Evolutionary conservation across 176 grass and related monocot species (phyloP).

Genomic region (Avena atlantica): DNA sequence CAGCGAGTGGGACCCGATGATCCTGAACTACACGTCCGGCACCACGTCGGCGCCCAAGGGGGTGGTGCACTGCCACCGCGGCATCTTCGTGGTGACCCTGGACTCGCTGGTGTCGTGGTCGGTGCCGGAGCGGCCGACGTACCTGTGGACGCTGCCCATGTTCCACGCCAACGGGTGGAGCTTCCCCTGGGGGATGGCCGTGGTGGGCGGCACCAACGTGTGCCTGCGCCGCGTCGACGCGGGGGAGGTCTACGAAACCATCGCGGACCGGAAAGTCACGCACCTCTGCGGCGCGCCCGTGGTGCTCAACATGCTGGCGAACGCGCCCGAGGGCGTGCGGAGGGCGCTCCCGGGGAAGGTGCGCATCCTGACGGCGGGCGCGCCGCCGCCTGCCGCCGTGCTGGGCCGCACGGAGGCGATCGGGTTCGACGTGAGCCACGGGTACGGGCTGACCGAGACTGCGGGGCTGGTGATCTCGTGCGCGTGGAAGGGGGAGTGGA

Average conservation of each 20-base stretch:
- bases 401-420: conserved; percentile 65
- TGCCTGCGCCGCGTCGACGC: conserved; percentile 79
- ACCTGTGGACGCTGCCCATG: conserved; percentile 94
- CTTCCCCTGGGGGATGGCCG: conserved; percentile 87
- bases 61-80: conserved; percentile 88
- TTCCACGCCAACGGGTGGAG: conserved; percentile 97
- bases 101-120: conserved; percentile 72
- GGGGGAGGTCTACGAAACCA: conserved; percentile 53
- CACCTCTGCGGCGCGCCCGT: conserved; percentile 93
- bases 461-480: conserved; percentile 60
- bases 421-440: conserved; percentile 78
- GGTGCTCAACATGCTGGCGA: conserved; percentile 89
- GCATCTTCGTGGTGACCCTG: conserved; percentile 62
- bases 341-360: conserved; percentile 57
- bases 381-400: conserved; percentile 71
- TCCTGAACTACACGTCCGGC: conserved; percentile 94
- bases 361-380: conserved; percentile 69
- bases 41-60: conserved; percentile 94
- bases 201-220: conserved; percentile 77
- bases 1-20: conserved; percentile 92
- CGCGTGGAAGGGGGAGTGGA: conserved; percentile 81
- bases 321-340: conserved; percentile 50
- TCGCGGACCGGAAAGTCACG: conserved; percentile 47
- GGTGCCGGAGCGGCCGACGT: conserved; percentile 65
- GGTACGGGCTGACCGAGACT: conserved; percentile 83